Evolutionary conservation across 2,329 filamentous ascomycete species (phyloP), one percentile per base, ranked within the genome.

Genomic region (Phialophora chinensis): DNA sequence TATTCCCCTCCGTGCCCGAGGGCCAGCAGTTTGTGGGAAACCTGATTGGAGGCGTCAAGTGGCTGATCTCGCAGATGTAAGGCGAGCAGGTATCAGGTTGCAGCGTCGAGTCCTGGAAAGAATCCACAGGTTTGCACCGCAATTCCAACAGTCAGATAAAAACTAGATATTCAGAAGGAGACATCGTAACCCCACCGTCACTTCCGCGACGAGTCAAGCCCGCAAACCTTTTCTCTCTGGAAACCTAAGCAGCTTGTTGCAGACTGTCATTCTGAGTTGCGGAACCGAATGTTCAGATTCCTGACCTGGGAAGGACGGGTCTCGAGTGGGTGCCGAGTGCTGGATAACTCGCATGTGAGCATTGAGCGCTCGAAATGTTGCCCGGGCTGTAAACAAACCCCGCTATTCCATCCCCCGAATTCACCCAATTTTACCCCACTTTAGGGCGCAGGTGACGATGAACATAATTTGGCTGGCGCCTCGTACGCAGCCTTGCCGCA

Each of bases 1-100:
- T 72, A 33, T 69, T 72, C 58, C 69, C 69, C 33, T 64, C 65
- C n/a, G 49, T 73, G 27, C 70, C 69, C 12, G 71, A 71, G 49
- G 65, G 66, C 12, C 65, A 69, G 44, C 63, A 69, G 56, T 71
- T 68, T 57, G 65, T 70, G 53, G 66, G 49, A 7, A 70, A 72
- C 42, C 49, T 72, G 56, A 61, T 71, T 33, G 66, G 56, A 17
- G 71, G 71, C 14, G 47, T 71, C 17, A 69, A 69, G 42, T 71
- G 71, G 68, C 61, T 72, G 62, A 42, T 69, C 31, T 71, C 69
- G 10, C 66, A 71, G 62, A 61, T 61, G 31, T 8, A 1, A 31
- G 29, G 29, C 42, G 47, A 20, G 25, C 17, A 23, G 55, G 20
- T 31, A 31, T 20, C 20, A 5, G 38, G 14, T 38, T n/a, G 38